Evolutionary conservation across 2,329 filamentous ascomycete genomes (phyloP).

Genomic region (Orbilia javanica): DNA sequence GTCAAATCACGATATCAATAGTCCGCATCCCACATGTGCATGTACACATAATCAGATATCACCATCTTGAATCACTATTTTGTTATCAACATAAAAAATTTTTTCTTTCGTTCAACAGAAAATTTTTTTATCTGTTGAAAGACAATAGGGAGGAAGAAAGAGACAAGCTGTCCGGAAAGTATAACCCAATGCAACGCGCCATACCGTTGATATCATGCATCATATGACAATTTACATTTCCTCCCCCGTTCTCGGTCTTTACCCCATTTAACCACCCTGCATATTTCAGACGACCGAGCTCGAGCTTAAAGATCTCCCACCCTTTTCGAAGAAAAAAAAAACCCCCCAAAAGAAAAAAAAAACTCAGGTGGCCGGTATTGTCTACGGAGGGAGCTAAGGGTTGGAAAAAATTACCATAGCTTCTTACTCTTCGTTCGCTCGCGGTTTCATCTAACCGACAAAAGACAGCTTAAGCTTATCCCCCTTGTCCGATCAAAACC

Average conservation of each 20-base stretch:
- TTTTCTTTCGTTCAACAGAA: constrained; percentile 30
- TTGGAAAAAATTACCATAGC: neutral
- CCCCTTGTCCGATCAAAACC: neutral
- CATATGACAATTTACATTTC: constrained; percentile 54
- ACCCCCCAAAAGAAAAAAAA: neutral
- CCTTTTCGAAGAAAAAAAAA: neutral
- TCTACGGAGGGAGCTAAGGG: neutral
- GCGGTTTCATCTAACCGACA: constrained; percentile 26
- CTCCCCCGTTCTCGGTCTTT: neutral
- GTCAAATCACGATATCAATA: neutral
- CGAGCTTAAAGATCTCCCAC: constrained; percentile 6
- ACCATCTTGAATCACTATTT: constrained; percentile 16
- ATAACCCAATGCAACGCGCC: constrained; percentile 12
- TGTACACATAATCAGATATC: constrained; percentile 9
- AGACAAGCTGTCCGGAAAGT: neutral
- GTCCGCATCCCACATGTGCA: no score
- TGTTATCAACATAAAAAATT: constrained; percentile 6
- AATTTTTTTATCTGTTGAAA: neutral
- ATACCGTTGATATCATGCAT: constrained; percentile 51
- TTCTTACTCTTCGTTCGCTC: neutral
- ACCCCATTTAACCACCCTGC: constrained; percentile 11
- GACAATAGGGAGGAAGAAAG: neutral
- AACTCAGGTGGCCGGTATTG: constrained; percentile 46
- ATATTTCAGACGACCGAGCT: constrained; percentile 19
- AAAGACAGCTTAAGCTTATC: neutral